Evolutionary conservation across 805 yeast genomes (phyloP).

Genomic region (Pichia californica): DNA sequence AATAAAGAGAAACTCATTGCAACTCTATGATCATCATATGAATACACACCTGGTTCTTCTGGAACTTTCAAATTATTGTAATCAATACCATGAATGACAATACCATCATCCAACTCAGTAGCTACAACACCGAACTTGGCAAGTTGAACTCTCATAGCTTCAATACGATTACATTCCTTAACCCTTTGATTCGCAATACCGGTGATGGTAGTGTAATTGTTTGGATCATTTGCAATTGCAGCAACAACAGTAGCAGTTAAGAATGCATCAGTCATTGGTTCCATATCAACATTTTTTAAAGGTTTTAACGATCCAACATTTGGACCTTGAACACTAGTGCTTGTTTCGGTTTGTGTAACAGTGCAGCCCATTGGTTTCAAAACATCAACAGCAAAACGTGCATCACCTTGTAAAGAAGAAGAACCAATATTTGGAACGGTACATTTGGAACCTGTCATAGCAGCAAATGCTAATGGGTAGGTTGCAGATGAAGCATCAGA

Average conservation of each 20-base stretch:
- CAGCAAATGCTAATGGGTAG: conserved; percentile 95
- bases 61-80: conserved; percentile 51
- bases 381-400: conserved; percentile 91
- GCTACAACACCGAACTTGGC: conserved; percentile 87
- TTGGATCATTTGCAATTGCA: conserved; percentile 61
- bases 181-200: conserved; percentile 99
- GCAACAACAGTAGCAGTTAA: conserved; percentile 96
- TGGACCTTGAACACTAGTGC: conserved; percentile 93
- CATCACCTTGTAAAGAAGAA: conserved; percentile 92
- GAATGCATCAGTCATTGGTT: conserved; percentile 99
- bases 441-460: conserved; percentile 87
- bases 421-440: conserved; percentile 93
- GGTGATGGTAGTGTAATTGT: conserved; percentile 64
- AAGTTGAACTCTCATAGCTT: conserved; percentile 86
- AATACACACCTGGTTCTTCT: conserved; percentile 50
- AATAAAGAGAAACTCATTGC: conserved; percentile 94
- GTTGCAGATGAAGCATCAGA: conserved; percentile 98
- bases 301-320: conserved; percentile 62
- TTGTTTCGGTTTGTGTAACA: conserved; percentile 74
- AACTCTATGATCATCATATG: conserved; percentile 95
- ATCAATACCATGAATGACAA: conserved; percentile 70
- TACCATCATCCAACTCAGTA: conserved; percentile 86
- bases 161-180: conserved; percentile 93
- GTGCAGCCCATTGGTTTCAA: conserved; percentile 91
- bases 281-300: conserved; percentile 83